phyloP scores from a whole-genome alignment of 2,329 filamentous ascomycete species.

The Lasiodiplodia gonubiensis region DNA sequence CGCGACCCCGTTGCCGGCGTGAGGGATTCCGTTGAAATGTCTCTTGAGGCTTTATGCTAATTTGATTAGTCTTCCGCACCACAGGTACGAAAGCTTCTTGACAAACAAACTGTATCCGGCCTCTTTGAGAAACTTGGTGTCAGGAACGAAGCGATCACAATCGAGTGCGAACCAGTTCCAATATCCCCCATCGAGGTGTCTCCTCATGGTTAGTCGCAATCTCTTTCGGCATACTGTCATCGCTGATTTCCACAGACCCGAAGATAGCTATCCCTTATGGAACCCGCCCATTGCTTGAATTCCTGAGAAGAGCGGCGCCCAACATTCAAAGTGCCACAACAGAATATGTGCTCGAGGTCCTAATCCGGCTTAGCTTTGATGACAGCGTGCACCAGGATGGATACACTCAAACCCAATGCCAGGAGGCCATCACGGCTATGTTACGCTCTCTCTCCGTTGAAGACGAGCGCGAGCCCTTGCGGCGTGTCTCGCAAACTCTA shows the following conservation, averaged over 20 bases:
- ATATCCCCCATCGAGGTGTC: slow-evolving; percentile 3
- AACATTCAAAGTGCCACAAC: not conserved
- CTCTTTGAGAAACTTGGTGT: slow-evolving; percentile 21
- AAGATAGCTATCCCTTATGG: slow-evolving; percentile 34
- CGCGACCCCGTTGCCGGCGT: not conserved
- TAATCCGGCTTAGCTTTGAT: slow-evolving; percentile 29
- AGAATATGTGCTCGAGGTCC: slow-evolving; percentile 19
- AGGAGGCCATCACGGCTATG: slow-evolving; percentile 8
- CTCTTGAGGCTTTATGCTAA: not conserved
- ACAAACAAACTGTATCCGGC: not conserved
- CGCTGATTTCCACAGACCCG: slow-evolving; percentile 14
- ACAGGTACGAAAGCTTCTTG: slow-evolving; percentile 19
- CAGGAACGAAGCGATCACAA: not conserved
- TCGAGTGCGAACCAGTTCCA: not conserved
- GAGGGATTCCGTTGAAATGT: not conserved
- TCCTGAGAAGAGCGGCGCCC: slow-evolving; percentile 38
- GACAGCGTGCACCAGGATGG: slow-evolving; percentile 21
- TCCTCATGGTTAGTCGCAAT: slow-evolving; percentile 11
- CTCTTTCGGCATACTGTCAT: not conserved
- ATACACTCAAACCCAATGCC: slow-evolving; percentile 6
- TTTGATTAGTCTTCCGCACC: not conserved
- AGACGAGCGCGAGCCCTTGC: not conserved
- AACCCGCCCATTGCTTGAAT: slow-evolving; percentile 33
- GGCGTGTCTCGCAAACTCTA: slow-evolving; percentile 31
- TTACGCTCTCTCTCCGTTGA: slow-evolving; percentile 29